Percentiles rank a stretch among this genome's conserved stretches.
Evolutionary conservation across 768 basidiomycete genomes (phyloP).

Genomic region (Brasilioporus rufonigricans): DNA sequence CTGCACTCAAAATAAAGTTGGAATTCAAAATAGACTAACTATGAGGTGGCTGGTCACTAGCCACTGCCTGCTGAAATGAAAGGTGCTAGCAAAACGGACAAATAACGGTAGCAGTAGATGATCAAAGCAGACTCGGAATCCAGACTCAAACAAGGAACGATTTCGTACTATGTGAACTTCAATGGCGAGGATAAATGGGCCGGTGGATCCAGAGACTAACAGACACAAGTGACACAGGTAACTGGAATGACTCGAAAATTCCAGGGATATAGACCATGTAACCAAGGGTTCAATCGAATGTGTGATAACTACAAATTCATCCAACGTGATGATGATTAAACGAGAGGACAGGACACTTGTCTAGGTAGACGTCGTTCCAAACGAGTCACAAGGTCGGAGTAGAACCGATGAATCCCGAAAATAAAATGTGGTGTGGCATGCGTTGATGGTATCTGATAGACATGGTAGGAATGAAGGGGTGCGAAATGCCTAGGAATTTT

Average conservation of each 20-base stretch:
- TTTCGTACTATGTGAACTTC: not conserved
- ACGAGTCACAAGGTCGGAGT: not conserved
- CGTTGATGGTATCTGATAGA: not conserved
- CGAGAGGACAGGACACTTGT: slow-evolving; percentile 29
- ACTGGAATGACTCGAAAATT: not conserved
- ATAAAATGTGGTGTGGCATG: slow-evolving; percentile 6
- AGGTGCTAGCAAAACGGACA: not conserved
- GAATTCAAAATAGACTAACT: not conserved
- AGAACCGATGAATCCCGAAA: slow-evolving; percentile 1
- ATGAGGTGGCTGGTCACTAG: not conserved
- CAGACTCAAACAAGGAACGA: not conserved
- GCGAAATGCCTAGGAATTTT: not conserved
- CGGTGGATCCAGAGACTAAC: not conserved
- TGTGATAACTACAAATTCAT: slow-evolving; percentile 25
- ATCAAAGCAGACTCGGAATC: not conserved
- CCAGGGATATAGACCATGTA: slow-evolving; percentile 12
- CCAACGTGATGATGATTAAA: slow-evolving; percentile 25
- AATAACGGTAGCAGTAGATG: not conserved
- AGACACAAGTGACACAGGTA: slow-evolving; percentile 5
- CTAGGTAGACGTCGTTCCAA: slow-evolving; percentile 24
- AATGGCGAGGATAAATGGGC: not conserved
- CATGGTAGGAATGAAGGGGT: slow-evolving; percentile 1
- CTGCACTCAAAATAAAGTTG: not conserved
- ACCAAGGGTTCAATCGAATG: slow-evolving; percentile 18
- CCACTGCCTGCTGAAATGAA: not conserved